phyloP scores from a whole-genome alignment of 1,284 basidiomycete species.

The Puccinia hordei region DNA sequence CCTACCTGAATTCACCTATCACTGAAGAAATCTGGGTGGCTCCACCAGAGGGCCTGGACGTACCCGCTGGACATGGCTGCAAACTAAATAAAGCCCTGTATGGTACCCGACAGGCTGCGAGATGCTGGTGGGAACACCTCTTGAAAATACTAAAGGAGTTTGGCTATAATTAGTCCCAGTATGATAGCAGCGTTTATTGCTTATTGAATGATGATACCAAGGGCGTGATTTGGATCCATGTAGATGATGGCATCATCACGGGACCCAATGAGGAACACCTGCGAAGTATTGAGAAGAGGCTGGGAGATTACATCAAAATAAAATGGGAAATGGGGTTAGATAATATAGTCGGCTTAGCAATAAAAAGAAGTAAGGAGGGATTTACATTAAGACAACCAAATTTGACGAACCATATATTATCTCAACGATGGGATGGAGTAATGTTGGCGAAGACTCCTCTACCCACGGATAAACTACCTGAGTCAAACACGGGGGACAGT shows the following conservation, averaged over 20 bases:
- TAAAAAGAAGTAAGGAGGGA: neutral
- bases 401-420: neutral
- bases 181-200: neutral
- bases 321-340: too few species aligned
- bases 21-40: conserved; percentile 3
- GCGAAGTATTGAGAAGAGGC: too few species aligned
- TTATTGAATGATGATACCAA: neutral
- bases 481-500: too few species aligned
- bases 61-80: neutral
- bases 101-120: conserved; percentile 15
- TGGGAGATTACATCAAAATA: too few species aligned
- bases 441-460: neutral
- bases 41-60: too few species aligned
- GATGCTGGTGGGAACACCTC: conserved; percentile 36
- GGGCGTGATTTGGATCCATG: conserved; percentile 22
- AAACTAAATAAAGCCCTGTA: conserved; percentile 19
- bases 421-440: conserved; percentile 2
- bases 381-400: neutral
- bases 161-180: neutral
- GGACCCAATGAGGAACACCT: too few species aligned
- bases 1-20: conserved; percentile 1
- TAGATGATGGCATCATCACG: conserved; percentile 33
- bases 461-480: neutral
- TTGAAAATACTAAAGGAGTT: neutral
- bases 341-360: too few species aligned